phyloP scores from a whole-genome alignment of 192 early-diverging fungal genomes.

The Phycomyces blakesleeanus region DNA sequence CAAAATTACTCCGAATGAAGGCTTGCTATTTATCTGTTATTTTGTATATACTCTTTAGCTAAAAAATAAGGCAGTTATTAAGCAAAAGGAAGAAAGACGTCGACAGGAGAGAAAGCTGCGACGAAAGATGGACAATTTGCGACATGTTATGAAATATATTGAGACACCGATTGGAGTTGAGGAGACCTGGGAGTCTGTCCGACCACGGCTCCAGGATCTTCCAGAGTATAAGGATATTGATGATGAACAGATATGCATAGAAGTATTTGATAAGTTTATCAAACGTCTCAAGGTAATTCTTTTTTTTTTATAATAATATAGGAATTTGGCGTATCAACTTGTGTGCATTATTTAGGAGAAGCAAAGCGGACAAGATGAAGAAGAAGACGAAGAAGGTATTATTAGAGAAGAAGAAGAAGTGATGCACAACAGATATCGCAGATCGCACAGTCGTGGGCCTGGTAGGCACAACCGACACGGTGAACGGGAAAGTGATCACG shows the following conservation, averaged over 20 bases:
- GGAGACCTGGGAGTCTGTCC: slow-evolving; percentile 66
- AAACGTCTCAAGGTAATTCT: slow-evolving; percentile 56
- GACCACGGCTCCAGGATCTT: slow-evolving; percentile 39
- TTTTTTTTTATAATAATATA: slow-evolving; percentile 4
- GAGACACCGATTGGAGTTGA: slow-evolving; percentile 54
- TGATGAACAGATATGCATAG: slow-evolving; percentile 56
- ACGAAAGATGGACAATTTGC: slow-evolving; percentile 77
- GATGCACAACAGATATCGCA: slow-evolving; percentile 22
- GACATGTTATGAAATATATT: slow-evolving; percentile 65
- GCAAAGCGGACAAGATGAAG: slow-evolving; percentile 40
- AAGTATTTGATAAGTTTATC: slow-evolving; percentile 73
- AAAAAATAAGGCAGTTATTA: slow-evolving; percentile 46
- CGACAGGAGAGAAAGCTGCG: slow-evolving; percentile 62
- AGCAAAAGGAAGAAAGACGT: slow-evolving; percentile 69
- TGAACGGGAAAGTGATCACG: slow-evolving; percentile 30
- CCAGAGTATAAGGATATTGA: slow-evolving; percentile 67
- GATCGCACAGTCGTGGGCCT: slow-evolving; percentile 21
- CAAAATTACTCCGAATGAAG: no score
- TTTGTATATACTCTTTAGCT: slow-evolving; percentile 30
- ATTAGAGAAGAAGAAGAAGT: slow-evolving; percentile 50
- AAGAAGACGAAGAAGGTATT: slow-evolving; percentile 65
- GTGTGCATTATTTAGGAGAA: slow-evolving; percentile 25
- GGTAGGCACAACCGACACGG: slow-evolving; percentile 20
- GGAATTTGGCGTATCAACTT: background rate
- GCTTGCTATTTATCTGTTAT: no score